Conservation (phyloP, 305 asterid species). For the Plantago rigida region DNA sequence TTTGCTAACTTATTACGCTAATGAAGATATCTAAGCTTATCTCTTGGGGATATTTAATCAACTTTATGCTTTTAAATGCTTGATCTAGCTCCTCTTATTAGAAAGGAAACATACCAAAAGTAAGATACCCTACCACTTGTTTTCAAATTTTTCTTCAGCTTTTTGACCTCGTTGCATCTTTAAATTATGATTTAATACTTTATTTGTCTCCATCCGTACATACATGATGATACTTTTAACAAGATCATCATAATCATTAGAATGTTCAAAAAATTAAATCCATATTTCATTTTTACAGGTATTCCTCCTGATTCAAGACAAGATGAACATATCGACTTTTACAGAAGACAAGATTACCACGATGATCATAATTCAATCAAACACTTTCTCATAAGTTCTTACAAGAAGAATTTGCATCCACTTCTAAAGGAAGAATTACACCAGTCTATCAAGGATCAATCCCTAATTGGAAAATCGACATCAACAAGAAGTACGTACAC, state of each 20-base stretch:
- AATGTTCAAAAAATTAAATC: neutral
- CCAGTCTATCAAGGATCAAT: constrained; percentile 19
- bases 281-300: constrained; percentile 31
- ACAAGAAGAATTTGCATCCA: constrained; percentile 47
- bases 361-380: constrained; percentile 49
- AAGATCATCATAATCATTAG: constrained; percentile 11
- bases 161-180: constrained; percentile 20
- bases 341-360: constrained; percentile 38
- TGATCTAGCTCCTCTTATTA: too few species aligned
- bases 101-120: neutral
- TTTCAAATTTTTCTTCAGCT: neutral
- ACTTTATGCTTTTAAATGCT: too few species aligned
- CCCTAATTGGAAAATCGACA: constrained; percentile 24
- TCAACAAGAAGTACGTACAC: constrained; percentile 38
- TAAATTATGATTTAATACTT: constrained; percentile 20
- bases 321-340: constrained; percentile 47
- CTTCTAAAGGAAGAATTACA: constrained; percentile 48
- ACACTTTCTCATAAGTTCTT: constrained; percentile 50
- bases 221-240: neutral
- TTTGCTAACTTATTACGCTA: too few species aligned
- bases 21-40: too few species aligned
- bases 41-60: too few species aligned
- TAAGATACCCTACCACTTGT: neutral
- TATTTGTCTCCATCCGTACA: constrained; percentile 16
- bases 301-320: constrained; percentile 56